These are phyloP conservation scores for Chlamydomonas sphaeroides DNA, from an alignment of 139 green algal genomes.

Conservation along the genomic window DNA sequence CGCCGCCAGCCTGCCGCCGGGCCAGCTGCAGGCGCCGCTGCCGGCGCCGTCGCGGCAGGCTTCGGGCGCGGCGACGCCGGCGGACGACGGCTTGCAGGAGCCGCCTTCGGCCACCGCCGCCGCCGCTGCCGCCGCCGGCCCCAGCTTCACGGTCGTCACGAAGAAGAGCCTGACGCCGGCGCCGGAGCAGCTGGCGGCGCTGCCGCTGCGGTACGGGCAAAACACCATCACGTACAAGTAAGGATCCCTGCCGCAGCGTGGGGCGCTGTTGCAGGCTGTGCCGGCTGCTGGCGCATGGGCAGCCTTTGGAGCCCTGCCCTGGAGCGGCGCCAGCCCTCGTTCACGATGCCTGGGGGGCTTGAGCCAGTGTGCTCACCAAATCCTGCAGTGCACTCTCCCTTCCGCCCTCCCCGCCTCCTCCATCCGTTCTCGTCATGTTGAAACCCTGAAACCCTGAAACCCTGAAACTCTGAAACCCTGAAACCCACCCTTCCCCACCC, in stretches of 20 bases:
- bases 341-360: no score
- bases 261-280: no score
- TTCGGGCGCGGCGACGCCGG: not conserved
- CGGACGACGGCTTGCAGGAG: not conserved
- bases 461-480: not conserved
- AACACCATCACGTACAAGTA: conserved; percentile 88
- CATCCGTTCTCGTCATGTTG: no score
- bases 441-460: no score
- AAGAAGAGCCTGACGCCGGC: conserved; percentile 68
- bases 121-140: not conserved
- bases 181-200: conserved; percentile 70
- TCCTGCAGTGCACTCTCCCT: no score
- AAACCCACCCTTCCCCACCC: not conserved
- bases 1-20: conserved; percentile 4
- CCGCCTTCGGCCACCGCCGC: not conserved
- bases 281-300: no score
- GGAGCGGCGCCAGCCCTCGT: no score
- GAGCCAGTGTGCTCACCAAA: no score
- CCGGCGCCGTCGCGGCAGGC: not conserved
- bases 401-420: not conserved
- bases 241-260: no score
- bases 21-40: not conserved
- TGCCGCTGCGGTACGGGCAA: conserved; percentile 76
- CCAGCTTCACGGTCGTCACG: conserved; percentile 48
- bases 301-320: no score